Percentiles rank a stretch among this genome's conserved stretches.
These are phyloP conservation scores for Saccharomyces hybrid DNA, from an alignment of 1,139 yeast species.

Conservation along the genomic window DNA sequence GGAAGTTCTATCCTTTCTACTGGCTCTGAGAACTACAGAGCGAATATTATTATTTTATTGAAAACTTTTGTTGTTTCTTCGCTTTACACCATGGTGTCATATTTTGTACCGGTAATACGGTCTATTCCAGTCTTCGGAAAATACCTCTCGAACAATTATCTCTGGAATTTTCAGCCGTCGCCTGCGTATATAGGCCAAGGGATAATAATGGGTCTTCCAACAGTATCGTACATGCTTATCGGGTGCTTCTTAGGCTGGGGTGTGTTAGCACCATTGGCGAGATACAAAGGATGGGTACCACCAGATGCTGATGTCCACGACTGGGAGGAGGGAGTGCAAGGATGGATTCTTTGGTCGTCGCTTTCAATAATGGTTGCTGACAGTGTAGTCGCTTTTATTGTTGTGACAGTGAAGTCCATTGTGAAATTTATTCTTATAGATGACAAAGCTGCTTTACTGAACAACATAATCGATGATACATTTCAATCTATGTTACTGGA, in stretches of 20 bases:
- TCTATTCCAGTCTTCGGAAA: slow-evolving; percentile 71
- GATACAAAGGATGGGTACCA: slow-evolving; percentile 64
- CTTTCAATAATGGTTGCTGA: slow-evolving; percentile 92
- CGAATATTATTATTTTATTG: slow-evolving; percentile 50
- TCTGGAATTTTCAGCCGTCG: slow-evolving; percentile 90
- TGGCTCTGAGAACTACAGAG: slow-evolving; percentile 14
- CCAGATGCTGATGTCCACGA: slow-evolving; percentile 75
- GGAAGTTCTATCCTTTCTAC: not conserved
- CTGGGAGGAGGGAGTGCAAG: slow-evolving; percentile 92
- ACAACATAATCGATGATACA: slow-evolving; percentile 25
- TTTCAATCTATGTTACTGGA: slow-evolving; percentile 30
- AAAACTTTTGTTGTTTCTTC: slow-evolving; percentile 66
- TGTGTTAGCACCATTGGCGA: slow-evolving; percentile 71
- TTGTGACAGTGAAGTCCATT: slow-evolving; percentile 48
- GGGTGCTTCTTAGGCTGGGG: slow-evolving; percentile 94
- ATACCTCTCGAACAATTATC: slow-evolving; percentile 53
- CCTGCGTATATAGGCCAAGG: slow-evolving; percentile 98
- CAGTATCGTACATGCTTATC: slow-evolving; percentile 83
- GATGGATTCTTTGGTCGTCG: slow-evolving; percentile 95
- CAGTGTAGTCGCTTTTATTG: slow-evolving; percentile 71
- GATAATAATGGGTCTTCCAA: slow-evolving; percentile 91
- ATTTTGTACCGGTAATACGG: slow-evolving; percentile 63
- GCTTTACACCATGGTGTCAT: slow-evolving; percentile 59
- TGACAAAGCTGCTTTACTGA: slow-evolving; percentile 21
- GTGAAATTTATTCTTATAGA: slow-evolving; percentile 24